Evolutionary conservation across 331 rosid species (phyloP), one percentile per base, ranked within the genome.

Genomic region (Quercus tomentella): DNA sequence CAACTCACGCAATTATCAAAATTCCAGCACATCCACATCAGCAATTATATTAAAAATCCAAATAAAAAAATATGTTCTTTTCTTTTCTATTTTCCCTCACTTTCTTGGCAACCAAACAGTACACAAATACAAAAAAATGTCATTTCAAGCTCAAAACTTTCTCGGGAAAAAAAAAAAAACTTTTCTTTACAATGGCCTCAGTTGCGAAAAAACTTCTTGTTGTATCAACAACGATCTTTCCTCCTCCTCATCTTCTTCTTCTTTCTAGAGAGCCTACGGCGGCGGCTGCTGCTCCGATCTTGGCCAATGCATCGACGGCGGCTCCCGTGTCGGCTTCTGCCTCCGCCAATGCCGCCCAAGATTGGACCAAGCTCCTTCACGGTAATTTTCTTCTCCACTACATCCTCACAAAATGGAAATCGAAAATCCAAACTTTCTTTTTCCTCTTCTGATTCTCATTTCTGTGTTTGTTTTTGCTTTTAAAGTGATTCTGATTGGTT

Each of bases 171-270:
- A 30, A 4, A 30, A 30, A 30, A 4, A 30, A 30, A 2, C 33
- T 30, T 30, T 30, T 30, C 97, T 63, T 81, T 90, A 75, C 98
- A 95, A 95, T 93, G 99, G 97, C 94, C 97, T 41, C 99, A 91
- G 83, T 90, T 92, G 28, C 99, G 97, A 23, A 95, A 93, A 90
- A 93, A 85, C 79, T 56, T 62, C 90, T 52, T 86, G 83, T 74
- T 83, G 86, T 76, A 51, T 82, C 65, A 26, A 54, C 73, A 9
- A 30, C 61, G 52, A n/a, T 52, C 70, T 43, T 62, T n/a, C 89
- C 28, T 33, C 86, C 14, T 74, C 72, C 72, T 2, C 71, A 54
- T 31, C 89, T 35, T 33, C 87, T 17, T 74, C 72, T 75, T 2
- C 86, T 82, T 72, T 56, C 86, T 7, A 83, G 84, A 57, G n/a